Evolutionary conservation across 768 basidiomycete genomes (phyloP).

Genomic region (Tremella yokohamensis): DNA sequence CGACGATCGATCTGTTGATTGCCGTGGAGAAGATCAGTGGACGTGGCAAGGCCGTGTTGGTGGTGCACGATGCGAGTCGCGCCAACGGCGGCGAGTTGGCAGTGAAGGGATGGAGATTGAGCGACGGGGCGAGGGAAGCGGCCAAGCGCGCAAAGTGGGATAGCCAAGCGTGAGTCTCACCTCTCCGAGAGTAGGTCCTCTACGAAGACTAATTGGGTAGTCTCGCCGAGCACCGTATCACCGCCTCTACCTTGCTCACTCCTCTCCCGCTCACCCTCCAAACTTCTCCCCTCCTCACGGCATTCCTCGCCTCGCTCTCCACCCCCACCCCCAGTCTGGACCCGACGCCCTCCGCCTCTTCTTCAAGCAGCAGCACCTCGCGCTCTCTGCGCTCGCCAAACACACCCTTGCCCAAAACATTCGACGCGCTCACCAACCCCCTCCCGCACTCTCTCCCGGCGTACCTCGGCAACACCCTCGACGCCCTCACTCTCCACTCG

Average conservation of each 20-base stretch:
- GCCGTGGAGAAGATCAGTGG: constrained; percentile 42
- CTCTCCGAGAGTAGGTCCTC: neutral
- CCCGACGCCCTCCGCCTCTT: constrained; percentile 45
- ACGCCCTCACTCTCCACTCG: constrained; percentile 77
- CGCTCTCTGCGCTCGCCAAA: constrained; percentile 17
- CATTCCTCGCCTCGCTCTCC: constrained; percentile 68
- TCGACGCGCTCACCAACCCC: constrained; percentile 67
- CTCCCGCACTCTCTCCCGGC: constrained; percentile 64
- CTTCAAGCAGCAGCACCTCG: constrained; percentile 49
- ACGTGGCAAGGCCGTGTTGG: constrained; percentile 45
- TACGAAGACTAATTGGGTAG: constrained; percentile 55
- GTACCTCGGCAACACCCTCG: constrained; percentile 78
- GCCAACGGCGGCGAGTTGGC: constrained; percentile 69
- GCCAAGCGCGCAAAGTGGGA: constrained; percentile 81
- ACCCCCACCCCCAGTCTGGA: constrained; percentile 52
- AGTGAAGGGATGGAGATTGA: constrained; percentile 83
- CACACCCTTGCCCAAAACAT: constrained; percentile 56
- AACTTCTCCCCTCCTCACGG: constrained; percentile 71
- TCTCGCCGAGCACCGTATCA: constrained; percentile 72
- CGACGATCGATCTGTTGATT: constrained; percentile 39
- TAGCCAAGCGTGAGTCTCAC: constrained; percentile 64
- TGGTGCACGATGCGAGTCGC: constrained; percentile 46
- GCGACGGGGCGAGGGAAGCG: constrained; percentile 72
- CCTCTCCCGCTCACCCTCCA: constrained; percentile 81
- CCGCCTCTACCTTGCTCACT: constrained; percentile 78